Base-by-base conservation (phyloP, 2,329 filamentous ascomycete genomes). In the Coniochaeta sp. region DNA sequence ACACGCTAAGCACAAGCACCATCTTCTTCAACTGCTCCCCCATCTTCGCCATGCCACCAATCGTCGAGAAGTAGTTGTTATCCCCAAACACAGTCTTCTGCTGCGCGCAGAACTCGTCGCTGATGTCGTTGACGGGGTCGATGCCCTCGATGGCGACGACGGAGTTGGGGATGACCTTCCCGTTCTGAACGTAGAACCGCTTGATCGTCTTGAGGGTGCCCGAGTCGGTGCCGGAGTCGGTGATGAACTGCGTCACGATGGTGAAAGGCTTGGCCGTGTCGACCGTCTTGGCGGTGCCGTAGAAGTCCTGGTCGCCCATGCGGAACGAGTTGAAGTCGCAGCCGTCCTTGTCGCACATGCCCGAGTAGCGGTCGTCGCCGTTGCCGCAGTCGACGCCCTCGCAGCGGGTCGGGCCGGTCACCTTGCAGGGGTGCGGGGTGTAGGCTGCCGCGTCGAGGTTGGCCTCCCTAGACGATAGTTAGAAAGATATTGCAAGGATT, bases 301-400 rank as follows among this genome's bases (percentile, higher is more conserved):
- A 83, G 71, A 82, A 84, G 60, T 68, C 65, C 48, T 69, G 64
- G 63, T 78, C 72, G 53, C 80, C 80, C 71, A 80, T 72, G 59
- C 79, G 78, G 74, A 73, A 83, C 35, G 71, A 64, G 72, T 82
- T 82, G 72, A 79, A 82, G 63, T 82, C 81, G 57, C 81, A 84
- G 49, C 80, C 80, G 58, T 81, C 77, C 58, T 78, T 78, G 65
- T 84, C 81, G 64, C 81, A 83, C 46, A 76, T 63, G 52, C 78
- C 78, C 12, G 59, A 61, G 60, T 82, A 82, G 54, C 78, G 74
- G 57, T 72, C 65, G 53, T 60, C 57, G 28, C 62, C 60, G 26
- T 64, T 62, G 53, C 70, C 76, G 57, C 75, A 76, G 57, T 74
- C 76, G 51, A 65, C 64, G 13, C 65, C 63, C 2, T 65, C 66